Evolutionary conservation across 495 filamentous ascomycete genomes (phyloP).

Genomic region (Annulohypoxylon stygium): DNA sequence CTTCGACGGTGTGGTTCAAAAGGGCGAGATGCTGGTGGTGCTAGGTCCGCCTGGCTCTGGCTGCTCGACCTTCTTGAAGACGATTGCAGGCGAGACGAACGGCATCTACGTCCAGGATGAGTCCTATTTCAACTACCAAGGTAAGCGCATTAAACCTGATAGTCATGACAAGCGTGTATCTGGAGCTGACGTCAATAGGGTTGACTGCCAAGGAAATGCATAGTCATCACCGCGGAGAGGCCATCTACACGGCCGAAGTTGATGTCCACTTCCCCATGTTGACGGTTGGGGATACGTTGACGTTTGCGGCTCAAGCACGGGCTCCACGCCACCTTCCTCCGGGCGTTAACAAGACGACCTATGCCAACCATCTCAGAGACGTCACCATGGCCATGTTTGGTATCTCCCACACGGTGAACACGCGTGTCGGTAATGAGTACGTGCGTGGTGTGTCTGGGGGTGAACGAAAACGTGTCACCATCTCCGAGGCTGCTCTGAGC

Average conservation of each 20-base stretch:
- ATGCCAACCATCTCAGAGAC: conserved; percentile 75
- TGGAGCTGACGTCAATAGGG: conserved; percentile 49
- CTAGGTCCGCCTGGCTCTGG: conserved; percentile 83
- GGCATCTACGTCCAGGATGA: conserved; percentile 75
- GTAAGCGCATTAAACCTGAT: conserved; percentile 45
- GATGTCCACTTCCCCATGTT: conserved; percentile 89
- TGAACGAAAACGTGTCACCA: conserved; percentile 86
- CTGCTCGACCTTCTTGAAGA: conserved; percentile 84
- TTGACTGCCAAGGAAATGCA: conserved; percentile 73
- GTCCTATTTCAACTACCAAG: conserved; percentile 82
- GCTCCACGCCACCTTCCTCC: conserved; percentile 72
- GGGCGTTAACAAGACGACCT: conserved; percentile 69
- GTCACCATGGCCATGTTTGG: conserved; percentile 86
- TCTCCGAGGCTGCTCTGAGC: conserved; percentile 77
- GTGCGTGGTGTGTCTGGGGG: conserved; percentile 85
- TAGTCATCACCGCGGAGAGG: conserved; percentile 78
- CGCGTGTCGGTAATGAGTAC: conserved; percentile 82
- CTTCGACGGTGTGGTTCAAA: conserved; percentile 81
- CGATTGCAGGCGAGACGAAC: conserved; percentile 80
- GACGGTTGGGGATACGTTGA: conserved; percentile 81
- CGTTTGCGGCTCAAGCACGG: conserved; percentile 79
- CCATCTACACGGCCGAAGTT: conserved; percentile 83
- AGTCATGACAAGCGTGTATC: background rate
- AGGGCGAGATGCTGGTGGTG: conserved; percentile 85
- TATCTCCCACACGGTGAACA: conserved; percentile 80